Evolutionary conservation across 2,329 filamentous ascomycete genomes (phyloP).

Genomic region (Colletotrichum brevisporum): DNA sequence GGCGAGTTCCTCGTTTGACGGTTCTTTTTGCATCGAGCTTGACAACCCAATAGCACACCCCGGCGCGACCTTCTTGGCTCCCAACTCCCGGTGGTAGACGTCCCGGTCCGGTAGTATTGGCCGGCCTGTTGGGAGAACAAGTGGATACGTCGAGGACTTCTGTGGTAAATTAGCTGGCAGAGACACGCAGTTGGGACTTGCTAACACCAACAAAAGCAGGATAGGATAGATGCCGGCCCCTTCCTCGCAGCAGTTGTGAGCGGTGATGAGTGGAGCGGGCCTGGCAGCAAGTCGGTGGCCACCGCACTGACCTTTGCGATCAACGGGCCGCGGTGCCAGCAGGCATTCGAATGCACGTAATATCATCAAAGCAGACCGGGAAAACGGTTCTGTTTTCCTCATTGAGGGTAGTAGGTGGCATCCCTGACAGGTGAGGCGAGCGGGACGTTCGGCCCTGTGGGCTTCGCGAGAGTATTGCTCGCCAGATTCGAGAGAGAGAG

Average conservation of each 20-base stretch:
- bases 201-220: too few species aligned
- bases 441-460: constrained; percentile 11
- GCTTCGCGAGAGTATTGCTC: not conserved
- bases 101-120: constrained; percentile 13
- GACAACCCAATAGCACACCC: not conserved
- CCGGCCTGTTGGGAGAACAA: constrained; percentile 7
- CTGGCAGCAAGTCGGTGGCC: not conserved
- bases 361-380: constrained; percentile 21
- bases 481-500: not conserved
- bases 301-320: not conserved
- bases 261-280: not conserved
- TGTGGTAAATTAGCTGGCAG: not conserved
- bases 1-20: constrained; percentile 6
- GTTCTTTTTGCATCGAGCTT: constrained; percentile 17
- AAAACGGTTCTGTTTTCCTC: constrained; percentile 24
- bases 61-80: constrained; percentile 5
- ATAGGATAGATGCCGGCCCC: too few species aligned
- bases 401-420: constrained; percentile 25
- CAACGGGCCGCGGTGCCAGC: not conserved
- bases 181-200: not conserved
- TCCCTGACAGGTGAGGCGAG: constrained; percentile 17
- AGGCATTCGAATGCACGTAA: constrained; percentile 27
- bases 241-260: not conserved
- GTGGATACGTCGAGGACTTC: constrained; percentile 10
- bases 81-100: constrained; percentile 12